phyloP scores from a whole-genome alignment of 441 rosid genomes.

The Pelargonium cotyledonis region DNA sequence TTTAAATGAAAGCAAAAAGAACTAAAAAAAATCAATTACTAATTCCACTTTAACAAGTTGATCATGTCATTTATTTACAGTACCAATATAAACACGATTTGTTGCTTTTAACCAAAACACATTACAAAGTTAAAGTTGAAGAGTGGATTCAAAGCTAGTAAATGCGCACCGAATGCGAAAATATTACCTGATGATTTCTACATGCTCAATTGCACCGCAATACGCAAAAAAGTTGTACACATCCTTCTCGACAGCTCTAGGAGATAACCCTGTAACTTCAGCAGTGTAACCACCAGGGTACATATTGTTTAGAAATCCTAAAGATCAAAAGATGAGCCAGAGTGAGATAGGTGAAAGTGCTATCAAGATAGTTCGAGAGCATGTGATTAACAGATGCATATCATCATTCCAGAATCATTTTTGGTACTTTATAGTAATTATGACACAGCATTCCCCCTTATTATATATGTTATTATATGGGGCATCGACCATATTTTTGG shows the following conservation, averaged over 20 bases:
- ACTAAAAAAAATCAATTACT: background rate
- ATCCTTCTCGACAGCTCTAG: constrained; percentile 60
- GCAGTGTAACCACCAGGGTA: constrained; percentile 66
- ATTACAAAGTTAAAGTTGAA: background rate
- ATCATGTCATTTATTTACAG: background rate
- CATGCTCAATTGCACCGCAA: constrained; percentile 59
- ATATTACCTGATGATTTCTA: constrained; percentile 60
- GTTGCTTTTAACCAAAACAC: constrained; percentile 4
- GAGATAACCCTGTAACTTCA: constrained; percentile 66
- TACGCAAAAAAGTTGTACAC: constrained; percentile 56
- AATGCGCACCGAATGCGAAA: constrained; percentile 5
- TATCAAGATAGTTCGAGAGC: too few species aligned
- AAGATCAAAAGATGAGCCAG: background rate
- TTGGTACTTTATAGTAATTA: background rate
- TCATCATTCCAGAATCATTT: background rate
- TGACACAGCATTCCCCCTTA: too few species aligned
- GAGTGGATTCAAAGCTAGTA: background rate
- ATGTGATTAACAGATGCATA: too few species aligned
- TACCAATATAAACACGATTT: background rate
- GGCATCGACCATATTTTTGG: constrained; percentile 9
- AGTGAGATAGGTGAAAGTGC: constrained; percentile 10
- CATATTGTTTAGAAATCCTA: constrained; percentile 31
- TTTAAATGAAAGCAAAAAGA: background rate
- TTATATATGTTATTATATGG: background rate
- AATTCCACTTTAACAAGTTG: background rate